Percentiles rank a stretch among this genome's conserved stretches.
phyloP scores from a whole-genome alignment of 2,329 filamentous ascomycete species.

The Fusarium sp. region DNA sequence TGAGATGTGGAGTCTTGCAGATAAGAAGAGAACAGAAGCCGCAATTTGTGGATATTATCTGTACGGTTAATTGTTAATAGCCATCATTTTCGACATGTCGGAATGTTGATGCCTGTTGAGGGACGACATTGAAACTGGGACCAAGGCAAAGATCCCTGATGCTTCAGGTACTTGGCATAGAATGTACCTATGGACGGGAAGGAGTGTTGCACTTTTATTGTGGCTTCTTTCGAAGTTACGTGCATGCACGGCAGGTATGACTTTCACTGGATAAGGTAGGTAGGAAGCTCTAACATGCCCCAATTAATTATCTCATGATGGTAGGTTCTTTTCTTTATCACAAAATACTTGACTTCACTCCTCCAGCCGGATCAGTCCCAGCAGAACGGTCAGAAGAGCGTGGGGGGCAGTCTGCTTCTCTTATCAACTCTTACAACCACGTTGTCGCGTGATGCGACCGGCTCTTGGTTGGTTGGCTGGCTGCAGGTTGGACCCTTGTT shows the following conservation, averaged over 20 bases:
- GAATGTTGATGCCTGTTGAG: background rate
- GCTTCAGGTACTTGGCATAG: background rate
- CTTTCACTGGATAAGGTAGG: background rate
- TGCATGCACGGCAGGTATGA: slow-evolving; percentile 9
- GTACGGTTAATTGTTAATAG: slow-evolving; percentile 25
- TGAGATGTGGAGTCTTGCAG: slow-evolving; percentile 39
- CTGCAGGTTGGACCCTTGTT: slow-evolving; percentile 37
- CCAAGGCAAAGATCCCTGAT: background rate
- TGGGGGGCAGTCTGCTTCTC: slow-evolving; percentile 33
- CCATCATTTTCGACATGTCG: slow-evolving; percentile 12
- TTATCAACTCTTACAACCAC: slow-evolving; percentile 36
- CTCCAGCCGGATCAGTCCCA: slow-evolving; percentile 38
- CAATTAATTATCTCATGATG: background rate
- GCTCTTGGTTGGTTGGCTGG: slow-evolving; percentile 13
- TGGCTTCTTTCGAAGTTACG: background rate
- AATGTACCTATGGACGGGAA: background rate
- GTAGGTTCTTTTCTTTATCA: slow-evolving; percentile 3
- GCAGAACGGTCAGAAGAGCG: slow-evolving; percentile 32
- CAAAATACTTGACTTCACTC: slow-evolving; percentile 8
- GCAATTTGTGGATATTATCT: slow-evolving; percentile 22
- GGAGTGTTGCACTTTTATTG: background rate
- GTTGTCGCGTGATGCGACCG: slow-evolving; percentile 48
- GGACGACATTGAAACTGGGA: slow-evolving; percentile 1
- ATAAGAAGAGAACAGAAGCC: slow-evolving; percentile 18
- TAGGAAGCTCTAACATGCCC: slow-evolving; percentile 21